A percentile compares a stretch with the other conserved stretches of the same genome.
Conservation (phyloP, 2,329 filamentous ascomycete genomes). For the Beauveria sp. region DNA sequence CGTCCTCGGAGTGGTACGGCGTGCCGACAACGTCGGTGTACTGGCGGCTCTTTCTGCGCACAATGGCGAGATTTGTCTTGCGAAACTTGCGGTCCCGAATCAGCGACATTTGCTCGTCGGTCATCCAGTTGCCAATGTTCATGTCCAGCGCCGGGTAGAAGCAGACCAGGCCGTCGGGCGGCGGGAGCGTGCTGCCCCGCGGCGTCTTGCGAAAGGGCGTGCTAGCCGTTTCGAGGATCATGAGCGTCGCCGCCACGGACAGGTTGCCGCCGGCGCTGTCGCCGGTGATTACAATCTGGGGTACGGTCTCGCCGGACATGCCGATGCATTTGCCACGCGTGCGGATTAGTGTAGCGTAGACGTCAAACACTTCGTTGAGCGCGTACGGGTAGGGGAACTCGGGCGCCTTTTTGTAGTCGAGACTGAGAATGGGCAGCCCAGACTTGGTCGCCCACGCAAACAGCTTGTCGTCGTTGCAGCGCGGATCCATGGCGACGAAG, state of each 20-base stretch:
- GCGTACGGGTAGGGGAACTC: constrained; percentile 42
- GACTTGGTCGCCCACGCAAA: constrained; percentile 87
- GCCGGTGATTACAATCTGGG: constrained; percentile 37
- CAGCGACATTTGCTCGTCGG: constrained; percentile 91
- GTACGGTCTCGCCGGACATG: constrained; percentile 31
- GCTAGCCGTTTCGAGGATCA: constrained; percentile 73
- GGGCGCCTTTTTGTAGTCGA: constrained; percentile 66
- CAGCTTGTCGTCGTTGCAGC: constrained; percentile 88
- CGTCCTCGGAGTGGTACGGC: constrained; percentile 72
- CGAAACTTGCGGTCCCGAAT: constrained; percentile 77
- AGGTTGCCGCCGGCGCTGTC: constrained; percentile 44
- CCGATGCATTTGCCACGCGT: constrained; percentile 35
- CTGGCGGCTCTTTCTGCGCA: constrained; percentile 80
- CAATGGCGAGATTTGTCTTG: constrained; percentile 68
- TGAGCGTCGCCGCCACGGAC: constrained; percentile 65
- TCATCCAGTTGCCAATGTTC: constrained; percentile 99
- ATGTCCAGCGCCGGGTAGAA: constrained; percentile 90
- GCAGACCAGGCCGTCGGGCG: constrained; percentile 73
- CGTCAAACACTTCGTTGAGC: constrained; percentile 43
- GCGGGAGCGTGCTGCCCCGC: constrained; percentile 50
- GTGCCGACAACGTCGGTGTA: constrained; percentile 80
- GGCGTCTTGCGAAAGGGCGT: constrained; percentile 25
- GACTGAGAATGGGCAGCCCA: constrained; percentile 77
- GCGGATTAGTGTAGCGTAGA: constrained; percentile 30
- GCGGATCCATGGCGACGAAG: constrained; percentile 94